Evolutionary conservation across 306 rosid species (phyloP), one percentile per base, ranked within the genome.

Genomic region (Malus orientalis): DNA sequence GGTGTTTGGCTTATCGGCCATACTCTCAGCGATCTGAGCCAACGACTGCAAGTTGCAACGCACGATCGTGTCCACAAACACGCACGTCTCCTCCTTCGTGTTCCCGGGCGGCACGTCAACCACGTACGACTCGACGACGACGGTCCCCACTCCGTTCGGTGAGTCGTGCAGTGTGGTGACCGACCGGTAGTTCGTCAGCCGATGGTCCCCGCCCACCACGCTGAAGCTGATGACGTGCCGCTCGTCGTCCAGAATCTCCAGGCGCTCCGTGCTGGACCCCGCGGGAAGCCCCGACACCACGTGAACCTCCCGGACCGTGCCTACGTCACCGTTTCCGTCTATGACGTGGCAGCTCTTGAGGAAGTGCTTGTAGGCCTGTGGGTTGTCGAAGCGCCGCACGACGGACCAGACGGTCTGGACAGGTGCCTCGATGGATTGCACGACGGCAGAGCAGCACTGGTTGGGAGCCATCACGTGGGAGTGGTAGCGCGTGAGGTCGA

Each of bases 171-270:
- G 86, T 4, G 96, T 86, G 33, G 97, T 95, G 30, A 95, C 97
- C 3, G 98, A 95, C 27, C 91, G 76, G 89, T 95, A 95, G 74
- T 95, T 95, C 54, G 74, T 81, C 3, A 89, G 85, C 15, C 98
- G 87, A 81, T 95, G 97, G 80, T 89, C 97, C 2, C 98, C 98
- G 5, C 98, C 98, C 18, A 95, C 88, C 2, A 95, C 90, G 79
- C 98, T 89, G 82, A 95, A 95, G 83, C 98, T 92, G 72, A 92
- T 71, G 44, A 95, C 93, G 84, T 95, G 98, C 10, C 86, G 80
- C 80, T 95, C 98, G 36, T 95, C 97, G 84, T 95, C 98, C 0
- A 95, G 91, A 76, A 95, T 95, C 93, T 95, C 98, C 0, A 95
- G 73, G 49, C 98, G 60, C 85, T 95, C 97, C 5, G 92, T 95